Evolutionary conservation across 2,329 filamentous ascomycete genomes (phyloP).

Genomic region (Colletotrichum phormii): DNA sequence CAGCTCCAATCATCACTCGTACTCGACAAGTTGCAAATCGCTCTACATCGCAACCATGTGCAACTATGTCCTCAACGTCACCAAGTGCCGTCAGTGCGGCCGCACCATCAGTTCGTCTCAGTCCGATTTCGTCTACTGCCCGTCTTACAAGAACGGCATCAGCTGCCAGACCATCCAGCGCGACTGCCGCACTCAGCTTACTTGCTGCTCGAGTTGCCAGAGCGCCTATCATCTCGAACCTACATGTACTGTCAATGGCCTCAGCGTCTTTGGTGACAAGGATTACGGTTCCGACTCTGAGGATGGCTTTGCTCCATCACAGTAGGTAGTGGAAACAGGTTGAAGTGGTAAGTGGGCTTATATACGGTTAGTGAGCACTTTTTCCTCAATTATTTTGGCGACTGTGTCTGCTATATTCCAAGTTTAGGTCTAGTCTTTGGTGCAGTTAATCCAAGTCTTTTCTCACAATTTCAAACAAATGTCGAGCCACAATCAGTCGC

Average conservation of each 20-base stretch:
- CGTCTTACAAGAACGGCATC: slow-evolving; percentile 13
- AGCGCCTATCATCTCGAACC: slow-evolving; percentile 56
- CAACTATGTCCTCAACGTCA: slow-evolving; percentile 30
- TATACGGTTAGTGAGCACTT: not conserved
- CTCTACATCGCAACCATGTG: slow-evolving; percentile 10
- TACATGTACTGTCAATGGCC: slow-evolving; percentile 61
- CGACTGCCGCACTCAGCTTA: slow-evolving; percentile 18
- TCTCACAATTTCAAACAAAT: not conserved
- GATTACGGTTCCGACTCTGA: not conserved
- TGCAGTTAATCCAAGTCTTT: not conserved
- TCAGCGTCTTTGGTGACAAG: slow-evolving; percentile 61
- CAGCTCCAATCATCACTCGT: not conserved
- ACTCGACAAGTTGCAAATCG: not conserved
- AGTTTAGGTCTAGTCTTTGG: not conserved
- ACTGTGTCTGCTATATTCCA: not conserved
- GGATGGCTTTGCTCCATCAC: not conserved
- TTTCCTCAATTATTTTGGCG: not conserved
- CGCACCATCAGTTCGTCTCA: not conserved
- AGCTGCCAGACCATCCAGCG: slow-evolving; percentile 17
- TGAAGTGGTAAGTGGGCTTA: no score
- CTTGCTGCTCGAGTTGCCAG: slow-evolving; percentile 25
- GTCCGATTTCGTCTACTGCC: slow-evolving; percentile 30
- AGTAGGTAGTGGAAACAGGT: not conserved
- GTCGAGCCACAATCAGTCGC: no score
- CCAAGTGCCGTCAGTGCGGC: slow-evolving; percentile 32